A percentile compares a stretch with the other conserved stretches of the same genome.
Conservation (phyloP, 352 stramenopile species). For the Phytophthora brassicae region DNA sequence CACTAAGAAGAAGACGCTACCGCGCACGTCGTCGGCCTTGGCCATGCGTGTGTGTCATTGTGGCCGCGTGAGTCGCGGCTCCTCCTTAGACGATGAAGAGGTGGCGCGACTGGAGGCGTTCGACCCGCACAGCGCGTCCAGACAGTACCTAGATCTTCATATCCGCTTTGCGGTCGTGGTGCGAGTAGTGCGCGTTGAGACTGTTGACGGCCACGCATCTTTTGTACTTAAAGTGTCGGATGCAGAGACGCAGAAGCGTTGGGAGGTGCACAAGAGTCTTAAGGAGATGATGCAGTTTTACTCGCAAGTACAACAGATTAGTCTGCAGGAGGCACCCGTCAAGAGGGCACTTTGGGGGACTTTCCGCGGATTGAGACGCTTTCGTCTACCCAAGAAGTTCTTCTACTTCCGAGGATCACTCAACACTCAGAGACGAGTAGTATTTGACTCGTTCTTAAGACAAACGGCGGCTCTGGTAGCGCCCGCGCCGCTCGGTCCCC, state of each 20-base stretch:
- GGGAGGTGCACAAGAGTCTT: constrained; percentile 58
- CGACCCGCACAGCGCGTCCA: constrained; percentile 34
- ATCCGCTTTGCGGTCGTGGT: constrained; percentile 50
- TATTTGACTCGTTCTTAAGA: constrained; percentile 73
- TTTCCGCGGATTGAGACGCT: constrained; percentile 47
- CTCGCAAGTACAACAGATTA: constrained; percentile 55
- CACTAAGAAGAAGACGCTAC: constrained; percentile 18
- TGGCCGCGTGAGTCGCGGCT: constrained; percentile 13
- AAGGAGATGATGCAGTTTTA: constrained; percentile 70
- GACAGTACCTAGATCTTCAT: constrained; percentile 51
- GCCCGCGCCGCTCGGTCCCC: constrained; percentile 55
- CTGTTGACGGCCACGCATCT: constrained; percentile 30
- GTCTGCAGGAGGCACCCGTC: constrained; percentile 50
- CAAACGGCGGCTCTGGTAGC: constrained; percentile 62
- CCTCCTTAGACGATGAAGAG: constrained; percentile 17
- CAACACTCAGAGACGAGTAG: constrained; percentile 53
- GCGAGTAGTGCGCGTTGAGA: constrained; percentile 46
- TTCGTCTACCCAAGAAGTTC: constrained; percentile 54
- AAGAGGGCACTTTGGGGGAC: constrained; percentile 57
- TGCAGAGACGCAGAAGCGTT: constrained; percentile 55
- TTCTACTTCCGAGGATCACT: constrained; percentile 56
- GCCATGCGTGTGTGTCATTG: constrained; percentile 31
- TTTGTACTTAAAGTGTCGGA: constrained; percentile 57
- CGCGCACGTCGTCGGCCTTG: constrained; percentile 24
- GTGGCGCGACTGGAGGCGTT: constrained; percentile 8